Base-by-base conservation (phyloP, 257 asterid species). In the Plantago major region DNA sequence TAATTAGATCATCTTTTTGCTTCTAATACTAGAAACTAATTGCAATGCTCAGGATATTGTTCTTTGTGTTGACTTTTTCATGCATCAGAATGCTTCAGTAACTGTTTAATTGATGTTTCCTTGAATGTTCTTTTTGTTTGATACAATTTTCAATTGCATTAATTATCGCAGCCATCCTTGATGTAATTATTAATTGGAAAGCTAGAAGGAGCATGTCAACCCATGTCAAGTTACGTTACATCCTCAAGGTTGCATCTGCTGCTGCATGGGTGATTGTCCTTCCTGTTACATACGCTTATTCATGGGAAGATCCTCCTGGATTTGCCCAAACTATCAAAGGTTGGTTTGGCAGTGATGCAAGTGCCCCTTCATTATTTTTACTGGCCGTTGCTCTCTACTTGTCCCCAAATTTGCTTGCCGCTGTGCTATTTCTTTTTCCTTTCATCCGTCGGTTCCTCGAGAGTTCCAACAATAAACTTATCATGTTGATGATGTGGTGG, bases 401-500 rank as follows among this genome's bases (percentile, higher is more conserved):
- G 82, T 83, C 97, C 42, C 99, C 99, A 71, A 93, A 93, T 76
- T 76, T 93, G 88, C 91, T 93, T n/a, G 96, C 95, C 73, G 88
- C 78, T 16, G 40, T 83, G 56, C 79, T 93, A 45, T 93, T 93
- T 68, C 88, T 93, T 67, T 89, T 93, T 58, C 99, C 99, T 49
- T 85, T 83, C 71, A 52, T 89, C 59, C 99, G 99, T 15, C 90
- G 99, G 64, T 83, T 73, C 79, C 96, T 93, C 54, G 99, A 93
- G 81, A 87, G 97, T 68, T 93, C 99, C 76, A 81, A 93, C 69
- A 83, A 78, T 79, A 93, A 73, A 81, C 73, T 93, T 73, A 91
- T 89, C 82, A 89, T 87, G 97, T 91, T 93, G 71, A 85, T 82
- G 89, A 93, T 93, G 99, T 93, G 99, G 99, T 93, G 99, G 99